Evolutionary conservation across 768 basidiomycete genomes (phyloP).

Genomic region (Auriculariales sp.): DNA sequence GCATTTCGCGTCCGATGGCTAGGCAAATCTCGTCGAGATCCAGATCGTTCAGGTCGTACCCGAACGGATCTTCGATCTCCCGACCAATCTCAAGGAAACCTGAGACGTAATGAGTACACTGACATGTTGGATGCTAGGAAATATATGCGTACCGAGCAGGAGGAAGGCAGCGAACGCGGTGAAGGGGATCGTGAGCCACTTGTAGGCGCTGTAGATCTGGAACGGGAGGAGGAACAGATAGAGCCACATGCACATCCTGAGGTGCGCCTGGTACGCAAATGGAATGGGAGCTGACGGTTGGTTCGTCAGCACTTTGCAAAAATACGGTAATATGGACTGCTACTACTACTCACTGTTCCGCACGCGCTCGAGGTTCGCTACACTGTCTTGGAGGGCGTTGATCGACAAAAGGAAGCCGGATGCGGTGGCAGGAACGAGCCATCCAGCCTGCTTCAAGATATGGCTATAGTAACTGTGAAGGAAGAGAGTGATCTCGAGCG

Average conservation of each 20-base stretch:
- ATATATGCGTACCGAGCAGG: conserved; percentile 41
- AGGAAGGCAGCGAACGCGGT: conserved; percentile 51
- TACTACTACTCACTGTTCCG: conserved; percentile 33
- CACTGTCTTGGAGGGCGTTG: conserved; percentile 35
- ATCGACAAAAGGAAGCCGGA: conserved; percentile 33
- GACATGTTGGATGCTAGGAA: too few species aligned
- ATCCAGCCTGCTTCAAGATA: conserved; percentile 23
- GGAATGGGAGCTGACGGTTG: conserved; percentile 37
- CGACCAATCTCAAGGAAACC: conserved; percentile 59
- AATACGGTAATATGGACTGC: too few species aligned
- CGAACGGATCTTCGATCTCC: too few species aligned
- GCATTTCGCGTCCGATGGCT: too few species aligned
- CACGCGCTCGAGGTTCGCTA: conserved; percentile 46
- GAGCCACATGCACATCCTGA: conserved; percentile 1
- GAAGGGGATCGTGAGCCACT: conserved; percentile 38
- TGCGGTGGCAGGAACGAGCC: conserved; percentile 37
- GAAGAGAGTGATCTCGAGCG: conserved; percentile 33
- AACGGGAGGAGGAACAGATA: background rate
- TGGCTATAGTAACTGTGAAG: conserved; percentile 37
- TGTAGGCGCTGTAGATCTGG: conserved; percentile 32
- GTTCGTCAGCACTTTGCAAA: background rate
- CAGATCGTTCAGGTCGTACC: conserved; percentile 53
- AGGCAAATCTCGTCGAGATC: too few species aligned
- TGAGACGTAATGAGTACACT: too few species aligned
- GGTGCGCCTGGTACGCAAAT: conserved; percentile 40